Conservation (phyloP, 495 filamentous ascomycete species). For the Hypoxylon subgilvum region DNA sequence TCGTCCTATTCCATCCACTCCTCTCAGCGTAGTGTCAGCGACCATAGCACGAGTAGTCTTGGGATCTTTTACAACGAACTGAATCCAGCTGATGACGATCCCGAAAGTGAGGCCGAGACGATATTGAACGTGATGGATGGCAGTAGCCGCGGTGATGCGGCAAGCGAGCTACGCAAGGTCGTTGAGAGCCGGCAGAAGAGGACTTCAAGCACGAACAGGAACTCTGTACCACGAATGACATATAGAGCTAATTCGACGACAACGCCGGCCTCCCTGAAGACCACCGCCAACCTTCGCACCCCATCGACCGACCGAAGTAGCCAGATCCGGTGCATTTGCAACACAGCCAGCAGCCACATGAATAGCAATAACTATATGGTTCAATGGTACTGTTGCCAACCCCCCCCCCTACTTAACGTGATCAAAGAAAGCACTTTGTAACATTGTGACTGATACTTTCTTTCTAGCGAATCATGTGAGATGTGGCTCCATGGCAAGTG, state of each 20-base stretch:
- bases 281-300: conserved; percentile 68
- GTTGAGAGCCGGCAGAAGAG: conserved; percentile 67
- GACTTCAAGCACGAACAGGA: conserved; percentile 41
- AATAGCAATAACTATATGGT: conserved; percentile 78
- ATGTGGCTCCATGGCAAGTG: conserved; percentile 85
- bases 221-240: conserved; percentile 22
- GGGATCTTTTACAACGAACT: conserved; percentile 40
- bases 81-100: conserved; percentile 35
- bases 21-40: conserved; percentile 55
- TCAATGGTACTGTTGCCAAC: conserved; percentile 68
- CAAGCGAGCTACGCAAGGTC: conserved; percentile 74
- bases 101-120: conserved; percentile 64
- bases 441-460: conserved; percentile 22
- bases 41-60: conserved; percentile 51
- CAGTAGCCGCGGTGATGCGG: conserved; percentile 53
- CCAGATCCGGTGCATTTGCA: conserved; percentile 76
- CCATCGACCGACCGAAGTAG: conserved; percentile 67
- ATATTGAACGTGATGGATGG: conserved; percentile 54
- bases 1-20: conserved; percentile 61
- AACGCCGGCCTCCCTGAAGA: conserved; percentile 73
- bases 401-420: conserved; percentile 2
- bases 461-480: conserved; percentile 78
- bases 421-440: background rate
- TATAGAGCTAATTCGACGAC: conserved; percentile 31
- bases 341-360: conserved; percentile 48